Percentiles rank a stretch among this genome's conserved stretches.
Conservation (phyloP, 257 asterid species). For the Solanum verrucosum region DNA sequence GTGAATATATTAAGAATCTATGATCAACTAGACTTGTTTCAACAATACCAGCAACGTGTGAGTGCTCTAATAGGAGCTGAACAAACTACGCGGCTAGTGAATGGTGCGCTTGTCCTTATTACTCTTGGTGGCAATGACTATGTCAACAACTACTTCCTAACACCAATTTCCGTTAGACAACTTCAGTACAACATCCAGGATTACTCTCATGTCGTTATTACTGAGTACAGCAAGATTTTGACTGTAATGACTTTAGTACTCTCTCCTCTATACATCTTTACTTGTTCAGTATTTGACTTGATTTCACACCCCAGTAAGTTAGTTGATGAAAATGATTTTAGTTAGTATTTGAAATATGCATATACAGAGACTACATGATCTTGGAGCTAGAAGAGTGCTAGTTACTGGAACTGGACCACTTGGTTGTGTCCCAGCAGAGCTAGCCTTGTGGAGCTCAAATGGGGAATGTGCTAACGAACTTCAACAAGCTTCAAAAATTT, state of each 20-base stretch:
- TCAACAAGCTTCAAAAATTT: constrained; percentile 43
- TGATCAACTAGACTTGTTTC: constrained; percentile 30
- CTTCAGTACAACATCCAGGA: constrained; percentile 37
- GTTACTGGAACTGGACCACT: constrained; percentile 90
- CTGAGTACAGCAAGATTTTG: constrained; percentile 48
- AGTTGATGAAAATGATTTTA: no score
- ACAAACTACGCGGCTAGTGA: constrained; percentile 31
- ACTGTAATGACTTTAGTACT: constrained; percentile 14
- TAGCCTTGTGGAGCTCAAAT: constrained; percentile 45
- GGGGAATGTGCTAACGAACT: constrained; percentile 70
- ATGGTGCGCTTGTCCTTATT: constrained; percentile 49
- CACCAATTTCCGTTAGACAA: constrained; percentile 41
- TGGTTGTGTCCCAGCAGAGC: constrained; percentile 81
- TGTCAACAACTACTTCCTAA: constrained; percentile 65
- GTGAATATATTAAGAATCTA: constrained; percentile 41
- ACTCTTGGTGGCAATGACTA: constrained; percentile 75
- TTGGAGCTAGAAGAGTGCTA: constrained; percentile 65
- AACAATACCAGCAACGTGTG: constrained; percentile 40
- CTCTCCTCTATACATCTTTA: not conserved
- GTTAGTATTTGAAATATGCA: not conserved
- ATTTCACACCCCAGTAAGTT: no score
- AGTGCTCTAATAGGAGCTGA: constrained; percentile 36
- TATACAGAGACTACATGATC: constrained; percentile 44
- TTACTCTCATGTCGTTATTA: constrained; percentile 37
- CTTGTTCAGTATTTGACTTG: not conserved